A percentile compares a stretch with the other conserved stretches of the same genome.
Evolutionary conservation across 352 stramenopile genomes (phyloP).

Genomic region (Globisporangium parvum): DNA sequence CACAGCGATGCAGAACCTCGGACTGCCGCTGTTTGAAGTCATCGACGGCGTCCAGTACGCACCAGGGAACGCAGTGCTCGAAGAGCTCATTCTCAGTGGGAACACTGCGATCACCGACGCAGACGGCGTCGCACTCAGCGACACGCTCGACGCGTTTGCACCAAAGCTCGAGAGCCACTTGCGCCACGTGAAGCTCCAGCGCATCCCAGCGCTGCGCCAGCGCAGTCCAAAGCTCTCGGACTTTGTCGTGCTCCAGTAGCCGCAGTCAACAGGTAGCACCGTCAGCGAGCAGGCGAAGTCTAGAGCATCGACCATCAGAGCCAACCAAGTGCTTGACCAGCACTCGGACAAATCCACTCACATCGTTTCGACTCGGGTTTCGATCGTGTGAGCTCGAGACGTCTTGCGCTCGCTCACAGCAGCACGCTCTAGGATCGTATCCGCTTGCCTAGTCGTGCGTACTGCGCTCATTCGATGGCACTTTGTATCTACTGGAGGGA

Average conservation of each 20-base stretch:
- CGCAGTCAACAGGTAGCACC: too few relatives aligned
- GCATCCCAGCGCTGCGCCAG: slow-evolving; percentile 24
- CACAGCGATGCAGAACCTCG: slow-evolving; percentile 41
- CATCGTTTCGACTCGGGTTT: too few relatives aligned
- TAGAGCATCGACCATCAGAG: too few relatives aligned
- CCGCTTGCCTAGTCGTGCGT: too few relatives aligned
- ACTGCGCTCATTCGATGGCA: too few relatives aligned
- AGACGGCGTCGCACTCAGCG: slow-evolving; percentile 32
- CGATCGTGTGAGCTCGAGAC: too few relatives aligned
- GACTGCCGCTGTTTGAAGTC: slow-evolving; percentile 50
- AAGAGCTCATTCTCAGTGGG: slow-evolving; percentile 62
- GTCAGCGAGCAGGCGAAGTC: too few relatives aligned
- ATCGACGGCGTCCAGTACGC: slow-evolving; percentile 52
- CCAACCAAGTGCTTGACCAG: too few relatives aligned
- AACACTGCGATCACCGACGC: slow-evolving; percentile 35
- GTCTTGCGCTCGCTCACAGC: too few relatives aligned
- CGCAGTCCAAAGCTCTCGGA: slow-evolving; percentile 13
- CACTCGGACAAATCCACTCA: too few relatives aligned
- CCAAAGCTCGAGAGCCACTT: slow-evolving; percentile 42
- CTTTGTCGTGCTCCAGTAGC: slow-evolving; percentile 20
- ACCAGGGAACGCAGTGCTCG: slow-evolving; percentile 43
- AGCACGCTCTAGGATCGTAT: too few relatives aligned
- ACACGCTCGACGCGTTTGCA: slow-evolving; percentile 29
- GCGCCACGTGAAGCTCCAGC: slow-evolving; percentile 59
- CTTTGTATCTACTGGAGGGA: too few relatives aligned